A percentile compares a stretch with the other conserved stretches of the same genome.
These are phyloP conservation scores for Chlorella sorokiniana DNA, from an alignment of 139 green algal genomes.

Conservation along the genomic window DNA sequence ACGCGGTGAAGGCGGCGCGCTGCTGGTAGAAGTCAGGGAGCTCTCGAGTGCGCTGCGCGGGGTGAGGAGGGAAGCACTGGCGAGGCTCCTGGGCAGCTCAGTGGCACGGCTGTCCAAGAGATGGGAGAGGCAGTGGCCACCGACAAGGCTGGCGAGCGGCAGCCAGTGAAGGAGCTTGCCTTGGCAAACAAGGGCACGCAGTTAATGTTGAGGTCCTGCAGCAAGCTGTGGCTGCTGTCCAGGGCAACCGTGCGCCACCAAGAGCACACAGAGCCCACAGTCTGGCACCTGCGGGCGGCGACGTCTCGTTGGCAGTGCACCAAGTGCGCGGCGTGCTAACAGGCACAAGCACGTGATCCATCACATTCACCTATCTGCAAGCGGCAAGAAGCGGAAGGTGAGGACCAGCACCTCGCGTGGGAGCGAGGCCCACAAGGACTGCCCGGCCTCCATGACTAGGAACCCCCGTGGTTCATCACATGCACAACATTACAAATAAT, in stretches of 20 bases:
- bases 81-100: background rate
- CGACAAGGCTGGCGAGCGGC: background rate
- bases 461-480: too few species aligned
- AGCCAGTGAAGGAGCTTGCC: background rate
- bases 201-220: constrained; percentile 23
- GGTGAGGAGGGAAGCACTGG: too few species aligned
- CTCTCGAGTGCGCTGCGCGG: constrained; percentile 22
- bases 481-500: too few species aligned
- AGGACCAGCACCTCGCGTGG: too few species aligned
- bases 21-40: constrained; percentile 17
- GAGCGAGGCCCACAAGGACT: too few species aligned
- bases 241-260: constrained; percentile 11
- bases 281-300: background rate
- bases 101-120: background rate
- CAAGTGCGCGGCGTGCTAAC: background rate
- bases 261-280: background rate
- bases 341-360: background rate
- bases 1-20: constrained; percentile 5
- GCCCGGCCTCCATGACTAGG: too few species aligned
- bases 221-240: background rate
- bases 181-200: constrained; percentile 11
- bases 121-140: background rate
- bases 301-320: background rate
- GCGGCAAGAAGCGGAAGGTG: too few species aligned
- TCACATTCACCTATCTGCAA: too few species aligned